Evolutionary conservation across 1,284 basidiomycete genomes (phyloP), one percentile per base, ranked within the genome.

Genomic region (Exobasidium rhododendri): DNA sequence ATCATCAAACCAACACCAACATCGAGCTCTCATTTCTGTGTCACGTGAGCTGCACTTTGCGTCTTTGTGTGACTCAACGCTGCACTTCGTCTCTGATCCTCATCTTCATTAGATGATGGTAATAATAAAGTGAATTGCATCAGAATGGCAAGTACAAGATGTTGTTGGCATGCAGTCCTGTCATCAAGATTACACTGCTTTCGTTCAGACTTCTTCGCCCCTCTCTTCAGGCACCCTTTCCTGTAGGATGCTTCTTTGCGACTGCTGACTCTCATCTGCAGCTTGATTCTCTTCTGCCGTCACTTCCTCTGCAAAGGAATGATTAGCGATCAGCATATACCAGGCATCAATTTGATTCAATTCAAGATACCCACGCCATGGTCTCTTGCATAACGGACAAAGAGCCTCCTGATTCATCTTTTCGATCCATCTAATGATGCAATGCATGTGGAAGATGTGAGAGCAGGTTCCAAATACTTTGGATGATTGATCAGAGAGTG

Each of bases 391-490:
- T 49, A 62, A 51, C 20, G 61, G 61, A 24, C 61, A 62, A 17
- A 55, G 49, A 31, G 52, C 20, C 31, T 56, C 55, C 5, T 11
- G 26, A 13, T 47, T n/a, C 60, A 50, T 49, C 31, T 45, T 44
- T 45, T 71, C 66, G 50, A 78, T 71, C 77, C 77, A 79, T 62
- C 74, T 71, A 59, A 67, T 69, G 64, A 79, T 78, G 61, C 77
- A 79, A 58, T 79, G 77, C 32, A 75, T 63, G 43, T 79, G 77
- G 58, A 79, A 79, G 46, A 76, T 75, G 67, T 79, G 77, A 24
- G 69, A 72, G 65, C 77, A 79, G 58, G 71, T 69, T 52, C 77
- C 77, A 43, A 75, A 72, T 26, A 78, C 77, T 79, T n/a, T n/a
- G n/a, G 63, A 13, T 47, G 10, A 58, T 20, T 28, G 17, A 35